Conservation (phyloP, 2,329 filamentous ascomycete species). For the Blumeriella jaapii region DNA sequence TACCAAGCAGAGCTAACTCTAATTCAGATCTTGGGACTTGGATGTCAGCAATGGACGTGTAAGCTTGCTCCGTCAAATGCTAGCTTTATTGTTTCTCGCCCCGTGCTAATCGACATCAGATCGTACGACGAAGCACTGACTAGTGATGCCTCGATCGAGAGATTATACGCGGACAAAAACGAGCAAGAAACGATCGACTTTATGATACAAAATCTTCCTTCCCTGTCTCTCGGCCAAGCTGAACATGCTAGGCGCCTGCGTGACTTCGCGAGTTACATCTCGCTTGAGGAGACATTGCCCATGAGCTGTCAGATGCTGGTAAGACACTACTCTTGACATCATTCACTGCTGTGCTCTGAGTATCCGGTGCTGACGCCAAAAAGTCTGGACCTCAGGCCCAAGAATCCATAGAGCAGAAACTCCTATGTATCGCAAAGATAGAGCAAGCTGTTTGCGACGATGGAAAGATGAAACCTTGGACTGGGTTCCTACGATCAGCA, state of each 20-base stretch:
- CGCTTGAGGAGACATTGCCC: slow-evolving; percentile 12
- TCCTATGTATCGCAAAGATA: not conserved
- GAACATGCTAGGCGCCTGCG: not conserved
- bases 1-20: not conserved
- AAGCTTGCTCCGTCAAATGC: not conserved
- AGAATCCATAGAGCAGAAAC: not conserved
- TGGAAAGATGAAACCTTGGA: not conserved
- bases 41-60: slow-evolving; percentile 5
- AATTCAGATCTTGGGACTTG: slow-evolving; percentile 8
- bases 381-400: not conserved
- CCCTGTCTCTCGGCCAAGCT: slow-evolving; percentile 1
- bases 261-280: slow-evolving; percentile 17
- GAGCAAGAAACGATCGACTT: slow-evolving; percentile 14
- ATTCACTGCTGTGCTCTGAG: not conserved
- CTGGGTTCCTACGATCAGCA: not conserved
- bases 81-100: too few relatives aligned
- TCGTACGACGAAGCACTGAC: not conserved
- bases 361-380: not conserved
- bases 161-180: slow-evolving; percentile 5
- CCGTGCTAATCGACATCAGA: not conserved
- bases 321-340: not conserved
- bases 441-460: not conserved
- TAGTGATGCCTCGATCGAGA: not conserved
- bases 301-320: slow-evolving; percentile 7
- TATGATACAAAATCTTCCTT: slow-evolving; percentile 8